A percentile compares a stretch with the other conserved stretches of the same genome.
phyloP scores from a whole-genome alignment of 176 grass and related monocot species.

The Oryza nivara region DNA sequence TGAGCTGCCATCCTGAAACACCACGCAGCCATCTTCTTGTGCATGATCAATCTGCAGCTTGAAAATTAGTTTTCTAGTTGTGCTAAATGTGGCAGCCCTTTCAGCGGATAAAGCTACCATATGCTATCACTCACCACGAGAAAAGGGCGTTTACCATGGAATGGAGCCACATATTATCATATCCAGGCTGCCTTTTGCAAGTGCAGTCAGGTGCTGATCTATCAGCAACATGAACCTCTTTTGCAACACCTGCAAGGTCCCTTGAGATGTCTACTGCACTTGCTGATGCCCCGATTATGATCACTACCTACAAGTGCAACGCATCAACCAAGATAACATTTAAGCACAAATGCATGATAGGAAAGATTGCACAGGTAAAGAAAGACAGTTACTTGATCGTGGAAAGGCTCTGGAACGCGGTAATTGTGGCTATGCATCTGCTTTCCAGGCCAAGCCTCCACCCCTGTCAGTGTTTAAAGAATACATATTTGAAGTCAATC shows the following conservation, averaged over 20 bases:
- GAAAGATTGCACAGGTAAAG: neutral
- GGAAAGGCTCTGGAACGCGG: conserved; percentile 65
- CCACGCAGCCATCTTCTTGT: conserved; percentile 57
- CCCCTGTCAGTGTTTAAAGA: conserved; percentile 37
- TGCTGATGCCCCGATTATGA: conserved; percentile 58
- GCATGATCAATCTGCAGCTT: conserved; percentile 59
- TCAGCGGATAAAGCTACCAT: conserved; percentile 42
- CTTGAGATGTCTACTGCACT: conserved; percentile 80
- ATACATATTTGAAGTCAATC: neutral
- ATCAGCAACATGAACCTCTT: conserved; percentile 71
- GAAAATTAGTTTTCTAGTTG: conserved; percentile 23
- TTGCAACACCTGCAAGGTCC: conserved; percentile 57
- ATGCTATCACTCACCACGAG: conserved; percentile 37
- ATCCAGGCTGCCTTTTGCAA: conserved; percentile 53
- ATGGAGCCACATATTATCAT: conserved; percentile 84
- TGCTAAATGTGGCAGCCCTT: conserved; percentile 22
- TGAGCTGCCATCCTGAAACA: conserved; percentile 65
- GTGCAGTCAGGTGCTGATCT: conserved; percentile 52
- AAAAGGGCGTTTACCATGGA: conserved; percentile 65
- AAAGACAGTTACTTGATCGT: conserved; percentile 51
- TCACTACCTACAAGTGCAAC: conserved; percentile 52
- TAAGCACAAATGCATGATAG: neutral
- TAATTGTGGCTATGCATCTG: conserved; percentile 93
- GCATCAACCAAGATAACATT: neutral
- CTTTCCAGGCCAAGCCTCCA: conserved; percentile 68